These are phyloP conservation scores for Apiotrichum sp. DNA, from an alignment of 1,284 basidiomycete species.

Conservation along the genomic window DNA sequence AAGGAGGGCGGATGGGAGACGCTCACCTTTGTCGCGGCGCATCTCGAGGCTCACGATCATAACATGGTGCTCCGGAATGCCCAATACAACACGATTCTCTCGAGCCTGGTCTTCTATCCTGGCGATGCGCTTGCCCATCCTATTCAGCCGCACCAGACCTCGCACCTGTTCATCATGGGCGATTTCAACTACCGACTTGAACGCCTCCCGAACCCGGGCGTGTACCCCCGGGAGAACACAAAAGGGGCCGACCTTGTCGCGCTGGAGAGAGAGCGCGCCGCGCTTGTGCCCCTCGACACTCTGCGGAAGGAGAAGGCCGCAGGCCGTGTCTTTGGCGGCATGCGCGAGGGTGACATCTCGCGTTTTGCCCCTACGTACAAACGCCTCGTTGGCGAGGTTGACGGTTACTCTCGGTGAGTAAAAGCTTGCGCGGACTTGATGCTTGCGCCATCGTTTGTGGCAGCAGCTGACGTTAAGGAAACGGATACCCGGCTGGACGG, in stretches of 20 bases:
- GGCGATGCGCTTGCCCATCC: constrained; percentile 48
- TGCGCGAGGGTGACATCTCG: constrained; percentile 77
- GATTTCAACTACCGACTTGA: constrained; percentile 84
- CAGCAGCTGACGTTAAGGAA: constrained; percentile 49
- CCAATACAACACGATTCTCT: constrained; percentile 74
- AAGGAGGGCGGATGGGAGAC: constrained; percentile 60
- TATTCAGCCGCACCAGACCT: constrained; percentile 67
- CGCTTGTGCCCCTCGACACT: constrained; percentile 71
- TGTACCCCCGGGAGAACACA: constrained; percentile 27
- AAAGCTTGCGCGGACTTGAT: too few species aligned
- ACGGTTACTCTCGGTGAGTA: constrained; percentile 64
- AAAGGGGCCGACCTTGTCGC: constrained; percentile 37
- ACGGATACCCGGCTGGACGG: constrained; percentile 87
- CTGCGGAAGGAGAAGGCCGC: constrained; percentile 60
- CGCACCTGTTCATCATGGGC: constrained; percentile 78
- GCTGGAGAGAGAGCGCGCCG: constrained; percentile 55
- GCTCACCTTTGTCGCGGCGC: constrained; percentile 88
- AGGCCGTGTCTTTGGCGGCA: constrained; percentile 61
- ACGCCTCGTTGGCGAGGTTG: constrained; percentile 67
- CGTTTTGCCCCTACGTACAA: constrained; percentile 85
- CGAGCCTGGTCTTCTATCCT: constrained; percentile 70
- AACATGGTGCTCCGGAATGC: constrained; percentile 65
- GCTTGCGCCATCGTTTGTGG: too few species aligned
- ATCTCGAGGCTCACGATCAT: constrained; percentile 76
- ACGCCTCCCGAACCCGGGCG: constrained; percentile 51